Percentiles rank a stretch among this genome's conserved stretches.
Conservation (phyloP, 352 stramenopile genomes). For the Globisporangium spinosum region DNA sequence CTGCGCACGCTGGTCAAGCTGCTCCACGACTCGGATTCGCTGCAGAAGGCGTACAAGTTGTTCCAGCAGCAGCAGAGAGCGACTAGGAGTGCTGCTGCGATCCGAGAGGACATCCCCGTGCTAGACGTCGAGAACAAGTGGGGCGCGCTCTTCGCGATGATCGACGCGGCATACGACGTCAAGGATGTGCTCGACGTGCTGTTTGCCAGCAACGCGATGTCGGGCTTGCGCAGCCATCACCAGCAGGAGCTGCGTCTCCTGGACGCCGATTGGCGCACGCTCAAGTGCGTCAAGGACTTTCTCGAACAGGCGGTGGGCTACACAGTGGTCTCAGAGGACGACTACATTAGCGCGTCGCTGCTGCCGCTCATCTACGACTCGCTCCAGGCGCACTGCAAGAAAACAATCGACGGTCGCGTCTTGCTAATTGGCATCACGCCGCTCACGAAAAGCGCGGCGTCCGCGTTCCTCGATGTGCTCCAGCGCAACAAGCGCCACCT, state of each 20-base stretch:
- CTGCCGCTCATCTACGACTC: slow-evolving; percentile 18
- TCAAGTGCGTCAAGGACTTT: slow-evolving; percentile 15
- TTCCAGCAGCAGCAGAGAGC: neutral
- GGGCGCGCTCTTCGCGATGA: slow-evolving; percentile 11
- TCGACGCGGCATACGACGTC: slow-evolving; percentile 9
- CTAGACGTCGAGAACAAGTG: slow-evolving; percentile 9
- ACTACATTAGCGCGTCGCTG: slow-evolving; percentile 12
- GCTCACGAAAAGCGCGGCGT: neutral
- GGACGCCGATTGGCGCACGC: slow-evolving; percentile 9
- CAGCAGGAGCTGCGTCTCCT: slow-evolving; percentile 1
- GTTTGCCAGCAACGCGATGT: slow-evolving; percentile 6
- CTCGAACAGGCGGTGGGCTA: slow-evolving; percentile 1
- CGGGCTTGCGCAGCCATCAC: neutral
- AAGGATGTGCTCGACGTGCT: slow-evolving; percentile 5
- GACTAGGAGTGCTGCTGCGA: neutral
- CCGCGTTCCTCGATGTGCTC: slow-evolving; percentile 1
- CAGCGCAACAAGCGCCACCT: slow-evolving; percentile 4
- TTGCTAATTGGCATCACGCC: neutral
- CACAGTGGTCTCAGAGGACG: slow-evolving; percentile 4
- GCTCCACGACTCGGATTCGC: neutral
- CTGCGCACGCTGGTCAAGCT: slow-evolving; percentile 10
- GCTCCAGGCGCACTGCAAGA: slow-evolving; percentile 16
- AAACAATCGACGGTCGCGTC: slow-evolving; percentile 2
- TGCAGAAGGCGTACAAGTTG: slow-evolving; percentile 4
- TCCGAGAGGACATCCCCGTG: neutral